Conservation (phyloP, 345 rosid species). For the Stellera chamaejasme region DNA sequence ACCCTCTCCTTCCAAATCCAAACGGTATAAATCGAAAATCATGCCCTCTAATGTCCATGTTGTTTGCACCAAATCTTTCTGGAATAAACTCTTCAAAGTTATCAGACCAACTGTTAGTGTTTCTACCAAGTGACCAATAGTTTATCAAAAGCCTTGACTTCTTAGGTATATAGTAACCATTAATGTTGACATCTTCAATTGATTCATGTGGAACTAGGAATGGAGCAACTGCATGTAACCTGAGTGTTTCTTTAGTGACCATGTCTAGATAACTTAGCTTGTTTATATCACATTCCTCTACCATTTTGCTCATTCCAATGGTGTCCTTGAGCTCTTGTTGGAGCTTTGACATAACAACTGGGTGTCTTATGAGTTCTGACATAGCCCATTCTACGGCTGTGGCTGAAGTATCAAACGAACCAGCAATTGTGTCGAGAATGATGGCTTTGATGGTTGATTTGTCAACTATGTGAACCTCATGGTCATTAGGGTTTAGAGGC, state of each 20-base stretch:
- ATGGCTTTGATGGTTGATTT: slow-evolving; percentile 20
- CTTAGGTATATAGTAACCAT: slow-evolving; percentile 17
- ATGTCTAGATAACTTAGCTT: slow-evolving; percentile 11
- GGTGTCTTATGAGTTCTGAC: slow-evolving; percentile 20
- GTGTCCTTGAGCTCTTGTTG: slow-evolving; percentile 17
- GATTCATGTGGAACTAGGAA: slow-evolving; percentile 15
- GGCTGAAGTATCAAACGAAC: slow-evolving; percentile 13
- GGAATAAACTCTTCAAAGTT: slow-evolving; percentile 6
- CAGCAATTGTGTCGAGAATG: slow-evolving; percentile 20
- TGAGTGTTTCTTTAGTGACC: slow-evolving; percentile 5
- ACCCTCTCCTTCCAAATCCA: slow-evolving; percentile 9
- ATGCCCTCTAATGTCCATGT: slow-evolving; percentile 5
- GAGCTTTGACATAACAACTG: slow-evolving; percentile 10
- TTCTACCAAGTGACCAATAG: slow-evolving; percentile 14
- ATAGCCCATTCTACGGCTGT: slow-evolving; percentile 21
- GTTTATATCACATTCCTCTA: slow-evolving; percentile 15
- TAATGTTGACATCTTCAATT: slow-evolving; percentile 6
- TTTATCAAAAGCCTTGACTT: slow-evolving; percentile 17
- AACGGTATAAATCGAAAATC: slow-evolving; percentile 11
- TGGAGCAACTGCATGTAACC: slow-evolving; percentile 10
- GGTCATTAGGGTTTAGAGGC: not conserved
- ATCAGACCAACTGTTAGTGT: slow-evolving; percentile 12
- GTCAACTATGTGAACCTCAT: slow-evolving; percentile 1
- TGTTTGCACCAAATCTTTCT: not conserved
- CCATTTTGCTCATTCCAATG: slow-evolving; percentile 18